A percentile compares a stretch with the other conserved stretches of the same genome.
Evolutionary conservation across 352 stramenopile genomes (phyloP).

Genomic region (Aphanomyces cochlioides): DNA sequence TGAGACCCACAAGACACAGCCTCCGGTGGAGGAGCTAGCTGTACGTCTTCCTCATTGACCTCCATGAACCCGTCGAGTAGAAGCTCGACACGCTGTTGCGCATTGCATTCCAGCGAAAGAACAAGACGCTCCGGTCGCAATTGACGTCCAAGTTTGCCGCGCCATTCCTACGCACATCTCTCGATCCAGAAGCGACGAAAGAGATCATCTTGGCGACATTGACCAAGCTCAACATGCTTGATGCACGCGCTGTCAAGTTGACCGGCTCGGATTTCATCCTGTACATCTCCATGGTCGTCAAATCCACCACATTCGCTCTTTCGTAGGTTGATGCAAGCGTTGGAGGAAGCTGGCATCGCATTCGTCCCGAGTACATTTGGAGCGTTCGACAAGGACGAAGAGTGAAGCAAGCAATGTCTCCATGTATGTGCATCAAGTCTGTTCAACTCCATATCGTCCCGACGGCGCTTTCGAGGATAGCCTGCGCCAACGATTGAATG

Average conservation of each 20-base stretch:
- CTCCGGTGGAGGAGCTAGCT: constrained; percentile 36
- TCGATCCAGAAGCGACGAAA: constrained; percentile 38
- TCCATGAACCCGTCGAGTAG: constrained; percentile 31
- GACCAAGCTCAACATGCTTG: constrained; percentile 40
- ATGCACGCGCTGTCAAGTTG: constrained; percentile 62
- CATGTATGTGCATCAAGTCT: too few relatives aligned
- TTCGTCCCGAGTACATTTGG: constrained; percentile 43
- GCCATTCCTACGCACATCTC: constrained; percentile 35
- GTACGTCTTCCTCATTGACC: constrained; percentile 51
- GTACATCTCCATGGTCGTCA: constrained; percentile 15
- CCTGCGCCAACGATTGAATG: constrained; percentile 4
- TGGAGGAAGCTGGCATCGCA: constrained; percentile 44
- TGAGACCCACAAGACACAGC: not conserved
- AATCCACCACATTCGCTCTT: not conserved
- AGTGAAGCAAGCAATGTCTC: not conserved
- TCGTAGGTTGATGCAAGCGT: constrained; percentile 46
- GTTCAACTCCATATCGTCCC: constrained; percentile 22
- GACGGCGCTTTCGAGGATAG: constrained; percentile 13
- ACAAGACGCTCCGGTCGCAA: constrained; percentile 79
- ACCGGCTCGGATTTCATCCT: constrained; percentile 54
- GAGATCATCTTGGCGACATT: constrained; percentile 50
- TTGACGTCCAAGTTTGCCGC: constrained; percentile 62
- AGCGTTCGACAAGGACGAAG: constrained; percentile 14
- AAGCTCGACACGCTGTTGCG: constrained; percentile 73
- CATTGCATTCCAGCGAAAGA: constrained; percentile 76